Conservation (phyloP, 1,284 basidiomycete species). For the Cutaneotrichosporon curvatum region DNA sequence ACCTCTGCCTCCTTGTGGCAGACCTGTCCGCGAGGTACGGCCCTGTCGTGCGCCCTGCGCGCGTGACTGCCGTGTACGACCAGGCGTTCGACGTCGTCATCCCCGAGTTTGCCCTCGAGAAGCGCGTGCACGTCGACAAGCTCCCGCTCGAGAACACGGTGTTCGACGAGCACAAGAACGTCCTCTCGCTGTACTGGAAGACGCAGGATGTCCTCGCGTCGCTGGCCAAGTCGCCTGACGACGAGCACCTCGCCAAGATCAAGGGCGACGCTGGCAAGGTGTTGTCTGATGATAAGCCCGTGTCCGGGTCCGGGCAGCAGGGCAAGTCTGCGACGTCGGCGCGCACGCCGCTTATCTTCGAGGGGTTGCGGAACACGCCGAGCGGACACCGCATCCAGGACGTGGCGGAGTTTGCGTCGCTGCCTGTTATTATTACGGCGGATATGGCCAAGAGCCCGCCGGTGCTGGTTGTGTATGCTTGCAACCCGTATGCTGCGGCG, state of each 20-base stretch:
- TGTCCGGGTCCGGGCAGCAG: constrained; percentile 63
- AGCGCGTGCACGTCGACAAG: constrained; percentile 95
- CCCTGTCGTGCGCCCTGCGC: constrained; percentile 85
- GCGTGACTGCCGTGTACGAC: constrained; percentile 87
- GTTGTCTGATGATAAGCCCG: constrained; percentile 70
- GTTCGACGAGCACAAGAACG: constrained; percentile 84
- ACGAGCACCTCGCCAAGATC: constrained; percentile 84
- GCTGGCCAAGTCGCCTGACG: constrained; percentile 83
- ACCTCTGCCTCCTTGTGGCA: constrained; percentile 80
- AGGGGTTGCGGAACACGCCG: constrained; percentile 62
- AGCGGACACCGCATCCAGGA: constrained; percentile 87
- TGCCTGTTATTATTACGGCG: constrained; percentile 87
- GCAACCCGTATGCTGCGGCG: constrained; percentile 3
- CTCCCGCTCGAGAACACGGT: constrained; percentile 97
- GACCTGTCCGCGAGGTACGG: constrained; percentile 92
- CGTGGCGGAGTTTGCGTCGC: constrained; percentile 78
- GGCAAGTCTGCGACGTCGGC: constrained; percentile 59
- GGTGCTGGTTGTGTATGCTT: constrained; percentile 61
- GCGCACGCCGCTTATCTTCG: constrained; percentile 62
- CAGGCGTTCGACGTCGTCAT: constrained; percentile 85
- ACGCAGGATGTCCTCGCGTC: constrained; percentile 83
- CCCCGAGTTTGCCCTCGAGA: constrained; percentile 94
- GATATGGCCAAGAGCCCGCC: constrained; percentile 90
- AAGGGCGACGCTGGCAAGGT: constrained; percentile 80
- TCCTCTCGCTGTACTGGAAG: constrained; percentile 67